Evolutionary conservation across 1,284 basidiomycete genomes (phyloP).

Genomic region (Hymenochaete sp.): DNA sequence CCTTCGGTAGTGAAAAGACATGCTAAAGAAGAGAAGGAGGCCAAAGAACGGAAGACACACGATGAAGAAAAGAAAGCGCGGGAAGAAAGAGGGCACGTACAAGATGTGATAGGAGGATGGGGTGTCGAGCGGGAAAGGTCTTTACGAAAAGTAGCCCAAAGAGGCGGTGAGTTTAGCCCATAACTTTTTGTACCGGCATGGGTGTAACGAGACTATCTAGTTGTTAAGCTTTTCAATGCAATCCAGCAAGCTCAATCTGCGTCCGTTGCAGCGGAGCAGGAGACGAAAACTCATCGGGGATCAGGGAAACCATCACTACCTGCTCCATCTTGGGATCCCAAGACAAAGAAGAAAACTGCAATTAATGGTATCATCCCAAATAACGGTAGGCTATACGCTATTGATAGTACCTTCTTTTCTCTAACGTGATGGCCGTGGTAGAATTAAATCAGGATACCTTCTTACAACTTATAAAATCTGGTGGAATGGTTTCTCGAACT

Average conservation of each 20-base stretch:
- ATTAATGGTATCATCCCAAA: constrained; percentile 40
- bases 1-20: constrained; percentile 58
- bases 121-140: constrained; percentile 69
- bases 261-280: constrained; percentile 41
- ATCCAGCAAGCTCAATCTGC: constrained; percentile 70
- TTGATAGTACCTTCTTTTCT: no score
- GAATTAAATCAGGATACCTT: constrained; percentile 61
- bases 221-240: constrained; percentile 74
- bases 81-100: constrained; percentile 64
- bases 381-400: constrained; percentile 51
- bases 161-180: constrained; percentile 52
- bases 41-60: constrained; percentile 57
- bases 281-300: constrained; percentile 52
- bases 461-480: constrained; percentile 70
- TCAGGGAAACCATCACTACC: constrained; percentile 64
- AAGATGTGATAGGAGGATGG: constrained; percentile 76
- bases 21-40: constrained; percentile 66
- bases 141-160: constrained; percentile 71
- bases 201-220: constrained; percentile 29
- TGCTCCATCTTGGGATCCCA: constrained; percentile 46
- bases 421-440: constrained; percentile 32
- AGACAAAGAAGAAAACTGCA: constrained; percentile 35
- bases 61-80: constrained; percentile 65
- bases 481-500: constrained; percentile 55
- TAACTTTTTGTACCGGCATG: neutral